Evolutionary conservation across 179 eudicot species (phyloP), one percentile per base, ranked within the genome.

Genomic region (Amaranthus tricolor): DNA sequence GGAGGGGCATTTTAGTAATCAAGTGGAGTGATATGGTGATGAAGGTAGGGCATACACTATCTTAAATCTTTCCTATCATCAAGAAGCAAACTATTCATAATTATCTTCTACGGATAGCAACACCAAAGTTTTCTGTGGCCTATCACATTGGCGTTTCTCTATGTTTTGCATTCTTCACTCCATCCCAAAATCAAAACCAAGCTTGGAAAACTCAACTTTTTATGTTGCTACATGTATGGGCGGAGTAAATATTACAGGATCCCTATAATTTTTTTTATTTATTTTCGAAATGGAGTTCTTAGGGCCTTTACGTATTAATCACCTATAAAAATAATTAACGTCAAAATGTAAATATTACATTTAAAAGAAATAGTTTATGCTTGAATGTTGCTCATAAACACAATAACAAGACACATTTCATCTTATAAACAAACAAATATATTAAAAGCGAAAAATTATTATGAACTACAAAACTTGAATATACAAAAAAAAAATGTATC

Each of bases 91-190:
- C 47, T 31, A 61, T 44, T 52, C 55, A 55, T 49, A 20, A n/a
- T 49, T 75, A 58, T 76, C 82, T 80, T 80, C 76, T 80, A 75
- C 79, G 76, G 68, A 59, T 71, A 66, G 82, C 73, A 76, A 76
- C 19, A 20, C 2, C 19, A 13, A 62, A 21, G 24, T 31, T 14
- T 17, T 52, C 43, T n/a, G 64, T 31, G 54, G 59, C 59, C 53
- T 51, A 6, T 52, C 58, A 52, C n/a, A 67, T 11, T 67, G 11
- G 9, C 45, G 20, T 19, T 11, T 44, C 44, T 50, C 9, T 17
- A 19, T 4, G 14, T n/a, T 17, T 66, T 47, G 20, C 40, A 66
- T 48, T 65, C 69, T 66, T 66, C 70, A 68, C 58, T 68, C 40
- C 3, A 31, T 68, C 58, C 50, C 57, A 49, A 31, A 31, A 31